Evolutionary conservation across 306 rosid genomes (phyloP).

Genomic region (Medicago ruthenica): DNA sequence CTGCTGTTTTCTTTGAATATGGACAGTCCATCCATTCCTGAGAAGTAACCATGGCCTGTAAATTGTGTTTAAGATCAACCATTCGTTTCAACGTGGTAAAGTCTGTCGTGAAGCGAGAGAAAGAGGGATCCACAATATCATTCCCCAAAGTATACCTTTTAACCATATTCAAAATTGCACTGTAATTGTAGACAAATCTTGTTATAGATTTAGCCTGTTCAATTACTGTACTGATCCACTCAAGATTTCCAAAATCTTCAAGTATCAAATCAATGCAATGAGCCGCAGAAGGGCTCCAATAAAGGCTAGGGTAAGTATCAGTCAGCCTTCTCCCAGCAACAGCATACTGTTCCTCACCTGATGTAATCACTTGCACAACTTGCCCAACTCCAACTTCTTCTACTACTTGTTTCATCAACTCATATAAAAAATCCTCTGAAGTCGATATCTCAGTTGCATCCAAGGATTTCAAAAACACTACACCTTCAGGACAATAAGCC

Average conservation of each 20-base stretch:
- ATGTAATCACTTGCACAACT: constrained; percentile 84
- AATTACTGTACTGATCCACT: constrained; percentile 68
- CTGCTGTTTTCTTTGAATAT: constrained; percentile 79
- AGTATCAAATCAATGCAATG: constrained; percentile 72
- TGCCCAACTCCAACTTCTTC: constrained; percentile 81
- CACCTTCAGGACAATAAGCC: constrained; percentile 77
- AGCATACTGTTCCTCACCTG: constrained; percentile 65
- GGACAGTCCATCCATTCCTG: constrained; percentile 89
- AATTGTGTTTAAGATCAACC: constrained; percentile 77
- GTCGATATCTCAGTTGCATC: constrained; percentile 70
- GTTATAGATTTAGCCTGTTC: constrained; percentile 83
- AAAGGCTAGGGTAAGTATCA: constrained; percentile 74
- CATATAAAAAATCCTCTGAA: constrained; percentile 60
- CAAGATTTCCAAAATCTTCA: constrained; percentile 76
- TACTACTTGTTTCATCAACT: constrained; percentile 68
- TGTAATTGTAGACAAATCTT: constrained; percentile 79
- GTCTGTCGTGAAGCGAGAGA: constrained; percentile 64
- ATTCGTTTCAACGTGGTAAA: constrained; percentile 76
- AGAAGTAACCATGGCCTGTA: constrained; percentile 86
- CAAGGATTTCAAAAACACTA: constrained; percentile 68
- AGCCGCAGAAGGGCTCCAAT: constrained; percentile 81
- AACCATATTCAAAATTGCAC: constrained; percentile 74
- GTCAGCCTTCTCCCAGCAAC: constrained; percentile 70
- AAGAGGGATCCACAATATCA: constrained; percentile 76
- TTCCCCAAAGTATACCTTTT: constrained; percentile 76